Base-by-base conservation (phyloP, 148 eudicot species). In the Bassia scoparia region DNA sequence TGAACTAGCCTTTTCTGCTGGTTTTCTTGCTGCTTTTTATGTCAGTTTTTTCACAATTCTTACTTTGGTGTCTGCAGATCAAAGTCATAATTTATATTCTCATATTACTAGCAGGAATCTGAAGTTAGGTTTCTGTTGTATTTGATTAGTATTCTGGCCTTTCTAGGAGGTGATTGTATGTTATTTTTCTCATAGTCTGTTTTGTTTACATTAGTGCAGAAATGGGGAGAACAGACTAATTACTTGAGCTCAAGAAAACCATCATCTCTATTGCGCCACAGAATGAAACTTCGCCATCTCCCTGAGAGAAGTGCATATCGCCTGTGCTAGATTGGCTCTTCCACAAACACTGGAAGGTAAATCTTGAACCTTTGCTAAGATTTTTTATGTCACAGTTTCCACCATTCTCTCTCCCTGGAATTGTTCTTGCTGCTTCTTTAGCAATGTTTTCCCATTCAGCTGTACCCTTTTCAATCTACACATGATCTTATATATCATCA, bases 231-330 rank as follows among this genome's bases (percentile, higher is more conserved):
- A 66, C 41, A 71, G 74, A 59, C 67, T n/a, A 69, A 9, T 34
- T 89, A 94, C 97, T 91, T 94, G 85, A 94, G 97, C 81, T 91
- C 97, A 17, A 94, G 89, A 80, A 91, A 91, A 23, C 98, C 97
- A 62, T 94, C 98, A 94, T 94, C 86, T 94, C 97, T 37, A 94
- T 94, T 6, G 98, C 98, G 17, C 97, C 98, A 69, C 98, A 94
- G 85, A 94, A 91, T 17, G 96, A 75, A 38, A 91, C 87, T 82
- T 94, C 98, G 48, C 98, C 98, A 50, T 94, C 97, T 5, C 97
- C 98, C 76, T 94, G 97, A 71, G 98, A 94, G 70, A 94, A 91
- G 86, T 91, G 98, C 98, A 94, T 94, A 74, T 91, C 98, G 7
- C 98, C 98, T 2, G 97, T 89, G 77, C 97, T 94, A 27, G 81